Percentiles rank a stretch among this genome's conserved stretches.
These are phyloP conservation scores for Aspergillus nidulans DNA, from an alignment of 495 filamentous ascomycete species.

Conservation along the genomic window DNA sequence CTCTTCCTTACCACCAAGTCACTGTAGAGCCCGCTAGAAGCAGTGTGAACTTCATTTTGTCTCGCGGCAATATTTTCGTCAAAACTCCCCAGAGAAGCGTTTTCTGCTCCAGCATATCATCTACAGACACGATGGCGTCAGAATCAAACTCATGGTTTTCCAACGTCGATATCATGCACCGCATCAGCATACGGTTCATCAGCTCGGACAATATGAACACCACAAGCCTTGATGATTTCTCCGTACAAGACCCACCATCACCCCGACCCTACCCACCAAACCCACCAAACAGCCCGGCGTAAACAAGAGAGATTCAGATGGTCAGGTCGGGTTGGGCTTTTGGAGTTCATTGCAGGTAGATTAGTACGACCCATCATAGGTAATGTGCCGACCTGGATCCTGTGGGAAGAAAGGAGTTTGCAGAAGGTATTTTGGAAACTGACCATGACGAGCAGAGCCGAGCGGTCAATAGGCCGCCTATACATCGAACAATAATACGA, in stretches of 20 bases:
- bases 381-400: neutral
- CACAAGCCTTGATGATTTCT: neutral
- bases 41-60: neutral
- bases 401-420: too few relatives aligned
- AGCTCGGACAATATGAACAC: neutral
- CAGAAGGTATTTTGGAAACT: too few relatives aligned
- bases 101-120: neutral
- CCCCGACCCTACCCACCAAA: slow-evolving; percentile 40
- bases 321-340: neutral
- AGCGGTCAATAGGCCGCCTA: slow-evolving; percentile 8
- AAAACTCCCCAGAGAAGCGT: slow-evolving; percentile 2
- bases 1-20: neutral
- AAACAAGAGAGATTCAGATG: slow-evolving; percentile 1
- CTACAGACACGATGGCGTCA: neutral
- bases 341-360: neutral
- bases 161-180: slow-evolving; percentile 4
- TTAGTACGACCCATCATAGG: slow-evolving; percentile 5
- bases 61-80: neutral
- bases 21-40: neutral
- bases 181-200: neutral
- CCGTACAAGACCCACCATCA: slow-evolving; percentile 33
- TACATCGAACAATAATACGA: slow-evolving; percentile 5
- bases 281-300: slow-evolving; percentile 42
- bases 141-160: neutral
- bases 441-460: neutral